Percentiles rank a stretch among this genome's conserved stretches.
phyloP scores from a whole-genome alignment of 768 basidiomycete genomes.

The Mycena crocata region DNA sequence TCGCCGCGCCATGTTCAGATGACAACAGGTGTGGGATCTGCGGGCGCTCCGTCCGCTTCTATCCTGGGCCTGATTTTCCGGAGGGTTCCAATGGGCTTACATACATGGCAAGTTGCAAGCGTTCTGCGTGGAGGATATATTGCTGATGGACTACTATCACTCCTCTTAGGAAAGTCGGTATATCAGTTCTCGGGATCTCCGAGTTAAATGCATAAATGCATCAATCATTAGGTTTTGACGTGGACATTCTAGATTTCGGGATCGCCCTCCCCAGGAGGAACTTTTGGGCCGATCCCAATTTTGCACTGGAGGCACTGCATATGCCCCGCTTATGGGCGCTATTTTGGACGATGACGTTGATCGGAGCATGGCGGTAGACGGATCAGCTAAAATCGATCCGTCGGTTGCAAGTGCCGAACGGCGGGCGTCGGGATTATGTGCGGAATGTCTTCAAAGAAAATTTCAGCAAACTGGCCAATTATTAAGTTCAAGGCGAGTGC shows the following conservation, averaged over 20 bases:
- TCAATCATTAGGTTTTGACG: slow-evolving; percentile 11
- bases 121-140: not conserved
- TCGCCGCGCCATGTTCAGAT: not conserved
- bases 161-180: not conserved
- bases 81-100: not conserved
- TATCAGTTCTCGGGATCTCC: not conserved
- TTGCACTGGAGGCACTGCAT: not conserved
- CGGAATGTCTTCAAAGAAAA: too few relatives aligned
- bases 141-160: too few relatives aligned
- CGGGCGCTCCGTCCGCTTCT: not conserved
- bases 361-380: not conserved
- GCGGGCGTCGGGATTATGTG: too few relatives aligned
- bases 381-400: not conserved
- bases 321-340: slow-evolving; percentile 7
- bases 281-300: slow-evolving; percentile 4
- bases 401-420: not conserved
- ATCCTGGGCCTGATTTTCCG: not conserved
- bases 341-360: slow-evolving; percentile 10
- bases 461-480: too few relatives aligned
- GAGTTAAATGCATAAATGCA: slow-evolving; percentile 8
- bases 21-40: not conserved
- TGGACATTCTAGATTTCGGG: slow-evolving; percentile 18
- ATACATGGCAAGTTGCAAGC: not conserved
- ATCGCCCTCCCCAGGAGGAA: slow-evolving; percentile 14
- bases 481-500: not conserved